phyloP scores from a whole-genome alignment of 805 yeast species.

The Kodamaea fukazawae region DNA sequence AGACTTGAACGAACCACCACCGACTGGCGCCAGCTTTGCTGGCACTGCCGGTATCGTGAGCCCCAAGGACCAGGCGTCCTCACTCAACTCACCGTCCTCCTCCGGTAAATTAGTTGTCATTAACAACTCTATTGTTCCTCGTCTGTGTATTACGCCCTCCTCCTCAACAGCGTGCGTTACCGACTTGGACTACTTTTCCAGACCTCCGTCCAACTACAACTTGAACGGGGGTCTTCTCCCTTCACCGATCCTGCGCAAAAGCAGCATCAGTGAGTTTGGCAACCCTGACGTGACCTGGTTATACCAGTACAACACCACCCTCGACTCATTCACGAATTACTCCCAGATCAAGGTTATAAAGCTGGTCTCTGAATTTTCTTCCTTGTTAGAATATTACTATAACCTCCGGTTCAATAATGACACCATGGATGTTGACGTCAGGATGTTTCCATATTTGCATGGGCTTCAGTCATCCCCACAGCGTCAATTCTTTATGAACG shows the following conservation, averaged over 20 bases:
- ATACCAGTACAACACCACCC: slow-evolving; percentile 10
- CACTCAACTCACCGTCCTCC: slow-evolving; percentile 2
- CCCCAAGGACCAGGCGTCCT: neutral
- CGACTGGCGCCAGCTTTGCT: slow-evolving; percentile 7
- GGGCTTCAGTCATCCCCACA: slow-evolving; percentile 27
- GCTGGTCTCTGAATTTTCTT: slow-evolving; percentile 6
- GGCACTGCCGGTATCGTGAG: neutral
- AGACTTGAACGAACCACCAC: slow-evolving; percentile 14
- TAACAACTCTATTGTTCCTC: slow-evolving; percentile 12
- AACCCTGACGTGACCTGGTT: slow-evolving; percentile 12
- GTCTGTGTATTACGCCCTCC: slow-evolving; percentile 14
- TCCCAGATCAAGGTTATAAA: slow-evolving; percentile 10
- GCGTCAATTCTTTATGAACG: slow-evolving; percentile 25
- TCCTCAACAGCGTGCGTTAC: slow-evolving; percentile 10
- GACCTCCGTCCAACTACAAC: slow-evolving; percentile 2
- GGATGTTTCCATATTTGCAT: slow-evolving; percentile 36
- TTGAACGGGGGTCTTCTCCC: slow-evolving; percentile 1
- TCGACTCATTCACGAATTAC: slow-evolving; percentile 9
- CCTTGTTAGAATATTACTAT: slow-evolving; percentile 12
- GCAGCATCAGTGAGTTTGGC: slow-evolving; percentile 6
- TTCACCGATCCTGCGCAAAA: slow-evolving; percentile 5
- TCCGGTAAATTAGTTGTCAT: slow-evolving; percentile 8
- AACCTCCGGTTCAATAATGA: slow-evolving; percentile 3
- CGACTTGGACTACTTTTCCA: slow-evolving; percentile 8
- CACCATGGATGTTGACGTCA: slow-evolving; percentile 6